phyloP scores from a whole-genome alignment of 179 eudicot genomes.

The Beta macrorhiza region DNA sequence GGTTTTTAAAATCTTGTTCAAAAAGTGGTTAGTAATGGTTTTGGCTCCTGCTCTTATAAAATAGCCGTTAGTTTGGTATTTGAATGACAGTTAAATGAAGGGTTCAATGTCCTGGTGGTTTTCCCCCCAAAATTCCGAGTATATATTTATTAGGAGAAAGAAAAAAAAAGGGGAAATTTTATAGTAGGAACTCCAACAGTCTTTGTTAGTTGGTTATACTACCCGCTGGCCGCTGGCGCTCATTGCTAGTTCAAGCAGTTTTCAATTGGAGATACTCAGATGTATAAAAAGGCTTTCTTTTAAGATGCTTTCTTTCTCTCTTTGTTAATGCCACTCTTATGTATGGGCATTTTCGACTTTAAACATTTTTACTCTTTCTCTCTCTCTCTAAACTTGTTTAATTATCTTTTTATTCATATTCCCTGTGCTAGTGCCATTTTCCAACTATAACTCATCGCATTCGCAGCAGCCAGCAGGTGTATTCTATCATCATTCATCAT shows the following conservation, averaged over 20 bases:
- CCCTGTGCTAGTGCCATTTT: neutral
- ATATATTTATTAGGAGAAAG: constrained; percentile 1
- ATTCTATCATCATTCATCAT: too few relatives aligned
- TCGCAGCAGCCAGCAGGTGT: too few relatives aligned
- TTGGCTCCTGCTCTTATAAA: constrained; percentile 36
- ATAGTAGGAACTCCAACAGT: constrained; percentile 19
- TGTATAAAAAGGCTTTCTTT: constrained; percentile 28
- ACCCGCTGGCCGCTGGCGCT: constrained; percentile 1
- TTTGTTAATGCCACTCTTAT: constrained; percentile 15
- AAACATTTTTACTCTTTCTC: neutral
- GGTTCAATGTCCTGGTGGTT: constrained; percentile 17
- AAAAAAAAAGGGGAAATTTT: constrained; percentile 17
- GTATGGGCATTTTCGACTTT: constrained; percentile 30
- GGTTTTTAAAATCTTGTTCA: constrained; percentile 34
- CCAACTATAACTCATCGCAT: neutral
- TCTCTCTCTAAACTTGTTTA: neutral
- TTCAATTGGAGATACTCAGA: constrained; percentile 11
- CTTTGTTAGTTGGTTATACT: neutral
- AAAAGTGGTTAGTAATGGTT: constrained; percentile 39
- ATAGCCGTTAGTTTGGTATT: constrained; percentile 49
- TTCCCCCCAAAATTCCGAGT: constrained; percentile 20
- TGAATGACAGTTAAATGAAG: constrained; percentile 43
- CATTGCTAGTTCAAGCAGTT: constrained; percentile 24
- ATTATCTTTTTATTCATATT: neutral
- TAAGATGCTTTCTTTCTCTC: constrained; percentile 6